Evolutionary conservation across 2,329 filamentous ascomycete genomes (phyloP), one percentile per base, ranked within the genome.

Genomic region (Exophiala sp.): DNA sequence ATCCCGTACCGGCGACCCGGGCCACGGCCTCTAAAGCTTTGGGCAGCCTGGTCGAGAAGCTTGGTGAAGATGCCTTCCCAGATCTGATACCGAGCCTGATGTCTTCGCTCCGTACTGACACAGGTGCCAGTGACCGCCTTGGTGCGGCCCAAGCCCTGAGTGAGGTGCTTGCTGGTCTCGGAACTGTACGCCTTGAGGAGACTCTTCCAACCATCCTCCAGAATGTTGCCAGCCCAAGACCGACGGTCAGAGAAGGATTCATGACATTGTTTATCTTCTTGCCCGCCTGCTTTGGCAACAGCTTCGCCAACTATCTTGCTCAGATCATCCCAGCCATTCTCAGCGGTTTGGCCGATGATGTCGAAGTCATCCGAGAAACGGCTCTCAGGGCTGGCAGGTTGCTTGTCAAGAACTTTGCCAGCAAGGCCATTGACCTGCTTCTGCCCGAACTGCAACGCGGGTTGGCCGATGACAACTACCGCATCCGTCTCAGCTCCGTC

Each of bases 251-350:
- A 62, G 93, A 98, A 75, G 93, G 93, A 39, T 98, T 98, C 74
- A 98, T 98, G 93, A 96, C 93, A 6, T 79, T 98, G 34, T 98
- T 98, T 71, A 97, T 98, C 60, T 98, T 96, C 79, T 81, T 98
- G 72, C 93, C 93, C 10, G 93, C 95, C 46, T 98, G 93, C 72
- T 98, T 98, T 63, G 93, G 93, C 63, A 98, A 98, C 77, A 95
- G 90, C 68, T 98, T 98, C 64, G 86, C 93, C 60, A 89, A 88
- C 65, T 98, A 98, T 65, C 83, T 98, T 54, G 88, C 84, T 70
- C 89, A 84, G 65, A 95, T 98, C 63, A 95, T 98, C 61, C 94
- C 93, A 14, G 86, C 93, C 16, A 97, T 98, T 62, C 77, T 98
- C 57, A 83, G 88, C 58, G 94, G 94, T 62, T 77, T 98, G 66